A percentile compares a stretch with the other conserved stretches of the same genome.
Evolutionary conservation across 148 eudicot species (phyloP).

Genomic region (Talinum fruticosum): DNA sequence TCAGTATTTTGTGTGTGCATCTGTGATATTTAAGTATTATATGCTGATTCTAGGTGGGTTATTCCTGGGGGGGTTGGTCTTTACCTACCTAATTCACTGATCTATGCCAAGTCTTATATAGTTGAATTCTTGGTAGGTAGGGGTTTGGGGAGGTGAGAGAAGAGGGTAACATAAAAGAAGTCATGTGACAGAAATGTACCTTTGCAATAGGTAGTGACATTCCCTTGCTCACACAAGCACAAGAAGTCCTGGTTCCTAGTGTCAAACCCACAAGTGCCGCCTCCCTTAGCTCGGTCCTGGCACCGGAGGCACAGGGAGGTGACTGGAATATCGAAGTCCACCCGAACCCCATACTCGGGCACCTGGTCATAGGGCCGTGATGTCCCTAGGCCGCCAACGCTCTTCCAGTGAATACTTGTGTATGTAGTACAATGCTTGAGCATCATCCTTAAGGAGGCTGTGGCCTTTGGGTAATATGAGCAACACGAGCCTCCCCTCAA

Average conservation of each 20-base stretch:
- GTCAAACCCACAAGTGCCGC: conserved; percentile 84
- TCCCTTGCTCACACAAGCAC: conserved; percentile 73
- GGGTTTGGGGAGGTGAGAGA: background rate
- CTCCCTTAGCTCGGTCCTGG: conserved; percentile 69
- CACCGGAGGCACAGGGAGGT: conserved; percentile 66
- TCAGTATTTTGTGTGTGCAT: too few relatives aligned
- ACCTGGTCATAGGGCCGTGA: conserved; percentile 43
- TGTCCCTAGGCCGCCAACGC: conserved; percentile 43
- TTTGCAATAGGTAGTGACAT: conserved; percentile 73
- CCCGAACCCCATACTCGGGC: conserved; percentile 83
- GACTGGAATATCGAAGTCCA: conserved; percentile 82
- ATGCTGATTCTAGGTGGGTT: too few relatives aligned
- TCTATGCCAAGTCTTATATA: too few relatives aligned
- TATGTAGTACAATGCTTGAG: conserved; percentile 63
- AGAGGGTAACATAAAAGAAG: too few relatives aligned
- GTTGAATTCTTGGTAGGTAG: too few relatives aligned
- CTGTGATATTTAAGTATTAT: too few relatives aligned
- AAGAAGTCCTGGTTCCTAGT: conserved; percentile 48
- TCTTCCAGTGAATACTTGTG: conserved; percentile 77
- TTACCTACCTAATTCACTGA: too few relatives aligned
- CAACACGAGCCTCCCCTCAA: conserved; percentile 54
- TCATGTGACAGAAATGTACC: conserved; percentile 32
- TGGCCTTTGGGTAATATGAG: conserved; percentile 82
- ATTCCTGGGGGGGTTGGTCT: too few relatives aligned
- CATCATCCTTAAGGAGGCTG: conserved; percentile 78